Base-by-base conservation (phyloP, 345 rosid genomes). In the Euphorbia tirucalli region DNA sequence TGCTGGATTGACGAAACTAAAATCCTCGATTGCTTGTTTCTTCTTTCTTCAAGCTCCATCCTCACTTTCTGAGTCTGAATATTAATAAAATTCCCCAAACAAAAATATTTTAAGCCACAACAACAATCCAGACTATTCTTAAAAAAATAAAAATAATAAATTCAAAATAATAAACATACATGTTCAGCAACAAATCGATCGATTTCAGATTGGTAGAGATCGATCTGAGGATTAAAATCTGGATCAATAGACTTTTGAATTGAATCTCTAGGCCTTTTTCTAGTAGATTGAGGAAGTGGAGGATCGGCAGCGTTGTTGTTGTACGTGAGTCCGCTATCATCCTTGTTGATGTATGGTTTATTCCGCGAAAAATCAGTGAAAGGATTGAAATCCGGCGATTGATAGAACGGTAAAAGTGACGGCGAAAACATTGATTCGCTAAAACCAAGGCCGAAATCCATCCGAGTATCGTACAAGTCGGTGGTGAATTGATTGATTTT, bases 41-140 rank as follows among this genome's bases (percentile, higher is more conserved):
- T 85, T 46, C 83, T 74, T 55, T 88, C 87, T 75, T 87, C 91
- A 4, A 92, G 61, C 62, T 92, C 97, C 72, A 79, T 11, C 61
- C 79, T 84, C 64, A 92, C 72, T 70, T 85, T 90, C 84, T 84
- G 83, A 0, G 83, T 79, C 88, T 88, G 82, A 2, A 46, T 46
- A 44, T 6, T 2, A 44, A 44, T 44, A 1, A 44, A 44, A 44
- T 8, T 58, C 18, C n/a, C 39, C n/a, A 4, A 37, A 16, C 22
- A 31, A 14, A 44, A 25, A 5, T 46, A 2, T 0, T 49, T 49
- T 31, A 11, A 30, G 27, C 49, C 21, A 14, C 5, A 16, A 13
- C 18, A 35, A 48, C 49, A 69, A 44, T 31, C 32, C 5, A 10
- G 4, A 22, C 9, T 2, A 0, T 32, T 5, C 37, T 2, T 32